These are phyloP conservation scores for Hortaea sp. DNA, from an alignment of 2,329 filamentous ascomycete genomes.

Conservation along the genomic window DNA sequence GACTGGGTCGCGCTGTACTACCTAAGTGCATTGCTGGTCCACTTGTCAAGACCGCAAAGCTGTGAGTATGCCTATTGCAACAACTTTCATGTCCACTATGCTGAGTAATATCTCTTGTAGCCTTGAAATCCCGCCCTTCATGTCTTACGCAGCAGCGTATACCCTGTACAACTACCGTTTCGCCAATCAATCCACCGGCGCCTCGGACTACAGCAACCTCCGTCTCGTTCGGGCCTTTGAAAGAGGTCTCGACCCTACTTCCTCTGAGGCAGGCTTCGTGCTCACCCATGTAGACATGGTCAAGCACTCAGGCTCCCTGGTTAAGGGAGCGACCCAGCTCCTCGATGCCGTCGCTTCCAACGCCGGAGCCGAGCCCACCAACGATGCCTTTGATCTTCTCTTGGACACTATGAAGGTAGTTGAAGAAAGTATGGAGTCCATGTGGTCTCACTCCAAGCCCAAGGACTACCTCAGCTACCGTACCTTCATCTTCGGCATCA, in stretches of 20 bases:
- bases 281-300: constrained; percentile 96
- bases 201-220: constrained; percentile 50
- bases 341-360: constrained; percentile 42
- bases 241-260: constrained; percentile 71
- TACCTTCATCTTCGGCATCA: constrained; percentile 96
- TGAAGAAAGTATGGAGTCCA: constrained; percentile 37
- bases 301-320: constrained; percentile 66
- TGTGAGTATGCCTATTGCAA: constrained; percentile 54
- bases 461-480: constrained; percentile 80
- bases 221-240: constrained; percentile 87
- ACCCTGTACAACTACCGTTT: constrained; percentile 54
- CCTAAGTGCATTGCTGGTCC: constrained; percentile 69
- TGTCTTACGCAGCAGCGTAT: constrained; percentile 66
- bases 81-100: not conserved
- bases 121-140: constrained; percentile 76
- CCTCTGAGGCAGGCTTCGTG: constrained; percentile 92
- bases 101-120: constrained; percentile 28
- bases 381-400: constrained; percentile 18
- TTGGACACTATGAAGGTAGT: constrained; percentile 24
- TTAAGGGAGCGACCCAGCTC: constrained; percentile 60
- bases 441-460: constrained; percentile 86
- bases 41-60: constrained; percentile 70
- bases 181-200: constrained; percentile 44
- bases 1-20: constrained; percentile 62
- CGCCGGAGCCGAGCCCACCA: not conserved